Conservation (phyloP, 2,329 filamentous ascomycete species). For the Nemania sp. region DNA sequence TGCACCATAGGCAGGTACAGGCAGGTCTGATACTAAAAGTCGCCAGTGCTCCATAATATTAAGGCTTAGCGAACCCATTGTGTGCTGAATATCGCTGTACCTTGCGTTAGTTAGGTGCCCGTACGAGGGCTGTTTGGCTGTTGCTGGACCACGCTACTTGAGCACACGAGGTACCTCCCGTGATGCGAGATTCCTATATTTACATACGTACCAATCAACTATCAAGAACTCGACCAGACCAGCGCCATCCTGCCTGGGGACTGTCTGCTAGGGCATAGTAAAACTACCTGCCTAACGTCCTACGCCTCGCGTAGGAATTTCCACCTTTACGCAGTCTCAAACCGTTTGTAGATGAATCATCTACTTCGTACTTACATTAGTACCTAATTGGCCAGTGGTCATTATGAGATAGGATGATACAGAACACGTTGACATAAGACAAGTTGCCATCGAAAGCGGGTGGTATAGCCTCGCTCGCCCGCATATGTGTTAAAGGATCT, state of each 20-base stretch:
- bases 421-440: conserved; percentile 11
- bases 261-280: no score
- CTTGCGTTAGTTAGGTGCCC: conserved; percentile 26
- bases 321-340: no score
- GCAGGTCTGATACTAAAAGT: neutral
- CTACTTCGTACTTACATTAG: no score
- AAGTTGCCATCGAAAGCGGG: neutral
- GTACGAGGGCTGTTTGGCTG: conserved; percentile 3
- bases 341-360: no score
- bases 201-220: no score
- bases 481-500: no score
- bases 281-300: no score
- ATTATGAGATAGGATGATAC: conserved; percentile 15
- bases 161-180: neutral
- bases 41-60: conserved; percentile 16
- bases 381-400: no score
- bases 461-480: conserved; percentile 9
- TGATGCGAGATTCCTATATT: no score
- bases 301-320: no score
- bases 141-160: neutral
- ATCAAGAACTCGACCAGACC: no score
- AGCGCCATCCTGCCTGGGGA: no score
- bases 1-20: neutral
- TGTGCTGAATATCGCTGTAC: conserved; percentile 21
- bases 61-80: conserved; percentile 26